These are phyloP conservation scores for Schwanniomyces polymorphus DNA, from an alignment of 805 yeast genomes.

Conservation along the genomic window DNA sequence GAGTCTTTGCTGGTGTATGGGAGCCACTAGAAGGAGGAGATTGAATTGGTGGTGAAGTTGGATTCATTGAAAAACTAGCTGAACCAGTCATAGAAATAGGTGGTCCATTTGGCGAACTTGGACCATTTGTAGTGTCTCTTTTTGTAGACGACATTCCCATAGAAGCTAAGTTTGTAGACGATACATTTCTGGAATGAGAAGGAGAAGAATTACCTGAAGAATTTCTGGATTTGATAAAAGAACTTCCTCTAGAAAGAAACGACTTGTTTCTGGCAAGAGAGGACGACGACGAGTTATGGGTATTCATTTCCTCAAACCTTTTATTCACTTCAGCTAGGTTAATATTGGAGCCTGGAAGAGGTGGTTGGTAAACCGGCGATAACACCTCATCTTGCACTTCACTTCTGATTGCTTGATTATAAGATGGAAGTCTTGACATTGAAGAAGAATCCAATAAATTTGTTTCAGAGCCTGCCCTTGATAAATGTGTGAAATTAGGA, in stretches of 20 bases:
- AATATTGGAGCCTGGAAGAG: conserved; percentile 41
- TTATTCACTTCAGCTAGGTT: conserved; percentile 30
- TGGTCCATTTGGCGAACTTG: conserved; percentile 2
- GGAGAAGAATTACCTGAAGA: conserved; percentile 41
- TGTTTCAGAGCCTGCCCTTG: conserved; percentile 55
- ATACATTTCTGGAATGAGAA: conserved; percentile 34
- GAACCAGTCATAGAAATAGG: conserved; percentile 1
- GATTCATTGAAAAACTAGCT: conserved; percentile 9
- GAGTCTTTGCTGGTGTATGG: conserved; percentile 1
- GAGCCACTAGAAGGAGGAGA: background rate
- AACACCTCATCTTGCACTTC: conserved; percentile 50
- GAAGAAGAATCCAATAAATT: conserved; percentile 12
- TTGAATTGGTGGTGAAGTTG: conserved; percentile 8
- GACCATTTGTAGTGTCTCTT: conserved; percentile 7
- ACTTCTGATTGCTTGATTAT: conserved; percentile 70
- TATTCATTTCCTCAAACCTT: conserved; percentile 22
- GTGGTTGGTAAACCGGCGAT: conserved; percentile 73
- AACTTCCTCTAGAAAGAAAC: conserved; percentile 25
- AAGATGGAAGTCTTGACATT: conserved; percentile 79
- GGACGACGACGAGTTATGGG: conserved; percentile 5
- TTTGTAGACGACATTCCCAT: conserved; percentile 10
- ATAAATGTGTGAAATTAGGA: conserved; percentile 54
- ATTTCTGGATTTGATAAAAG: conserved; percentile 18
- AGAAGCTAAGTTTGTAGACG: conserved; percentile 26
- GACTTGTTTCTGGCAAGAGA: conserved; percentile 14